phyloP scores from a whole-genome alignment of 306 rosid genomes.

The Abrus pulchellus region DNA sequence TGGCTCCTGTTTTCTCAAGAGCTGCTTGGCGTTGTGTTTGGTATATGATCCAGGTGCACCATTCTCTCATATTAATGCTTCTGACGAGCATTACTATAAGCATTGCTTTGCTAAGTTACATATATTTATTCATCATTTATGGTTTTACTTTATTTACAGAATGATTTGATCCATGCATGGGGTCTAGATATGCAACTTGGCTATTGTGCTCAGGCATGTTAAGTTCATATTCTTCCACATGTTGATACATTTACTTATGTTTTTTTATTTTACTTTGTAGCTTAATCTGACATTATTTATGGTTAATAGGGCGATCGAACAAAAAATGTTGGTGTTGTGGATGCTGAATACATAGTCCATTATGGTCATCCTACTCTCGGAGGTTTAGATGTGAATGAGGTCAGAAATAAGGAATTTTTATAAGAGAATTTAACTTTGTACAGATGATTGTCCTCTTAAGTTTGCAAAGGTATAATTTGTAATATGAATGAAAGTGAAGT shows the following conservation, averaged over 20 bases:
- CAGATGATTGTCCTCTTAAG: conserved; percentile 17
- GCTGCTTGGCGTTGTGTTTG: conserved; percentile 87
- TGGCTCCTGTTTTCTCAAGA: conserved; percentile 91
- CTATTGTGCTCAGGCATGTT: conserved; percentile 86
- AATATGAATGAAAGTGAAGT: conserved; percentile 11
- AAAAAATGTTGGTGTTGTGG: conserved; percentile 81
- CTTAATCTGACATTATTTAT: conserved; percentile 15
- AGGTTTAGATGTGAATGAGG: conserved; percentile 61
- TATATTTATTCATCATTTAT: background rate
- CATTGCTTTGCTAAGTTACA: background rate
- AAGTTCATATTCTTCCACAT: background rate
- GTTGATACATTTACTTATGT: background rate
- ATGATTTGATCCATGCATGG: conserved; percentile 88
- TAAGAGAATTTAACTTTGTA: background rate
- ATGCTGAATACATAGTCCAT: conserved; percentile 79
- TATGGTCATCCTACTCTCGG: conserved; percentile 79
- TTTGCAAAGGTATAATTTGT: background rate
- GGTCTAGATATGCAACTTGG: conserved; percentile 84
- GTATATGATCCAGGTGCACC: conserved; percentile 83
- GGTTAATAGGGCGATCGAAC: conserved; percentile 76
- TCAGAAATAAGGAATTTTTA: conserved; percentile 34
- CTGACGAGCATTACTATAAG: background rate
- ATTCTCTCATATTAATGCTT: background rate
- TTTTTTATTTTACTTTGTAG: background rate
- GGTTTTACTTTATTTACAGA: conserved; percentile 53